These are phyloP conservation scores for Paraleonurus japonicus DNA, from an alignment of 257 asterid species.

Conservation along the genomic window DNA sequence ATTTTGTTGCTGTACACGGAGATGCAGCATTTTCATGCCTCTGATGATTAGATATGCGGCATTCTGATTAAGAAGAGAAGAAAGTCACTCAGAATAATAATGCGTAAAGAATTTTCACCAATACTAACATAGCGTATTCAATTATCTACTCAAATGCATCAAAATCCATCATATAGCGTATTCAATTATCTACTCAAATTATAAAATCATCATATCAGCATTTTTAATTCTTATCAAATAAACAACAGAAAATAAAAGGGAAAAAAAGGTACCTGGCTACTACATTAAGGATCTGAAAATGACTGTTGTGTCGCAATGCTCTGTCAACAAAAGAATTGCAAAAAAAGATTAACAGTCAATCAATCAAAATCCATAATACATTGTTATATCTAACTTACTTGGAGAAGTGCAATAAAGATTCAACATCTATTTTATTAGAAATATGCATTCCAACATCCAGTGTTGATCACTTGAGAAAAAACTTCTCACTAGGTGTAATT, in stretches of 20 bases:
- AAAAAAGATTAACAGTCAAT: constrained; percentile 26
- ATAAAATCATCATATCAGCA: too few relatives aligned
- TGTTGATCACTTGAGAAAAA: constrained; percentile 45
- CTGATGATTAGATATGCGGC: constrained; percentile 88
- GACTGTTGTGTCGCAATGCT: constrained; percentile 43
- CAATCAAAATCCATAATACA: constrained; percentile 5
- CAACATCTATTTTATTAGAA: constrained; percentile 49
- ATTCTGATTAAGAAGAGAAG: constrained; percentile 48
- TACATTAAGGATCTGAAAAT: constrained; percentile 47
- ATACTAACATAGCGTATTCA: constrained; percentile 66
- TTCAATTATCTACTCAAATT: too few relatives aligned
- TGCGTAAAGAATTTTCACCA: constrained; percentile 4
- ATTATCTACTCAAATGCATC: too few relatives aligned
- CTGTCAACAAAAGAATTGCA: constrained; percentile 35
- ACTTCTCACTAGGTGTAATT: constrained; percentile 76
- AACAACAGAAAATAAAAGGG: constrained; percentile 3
- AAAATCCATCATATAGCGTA: too few relatives aligned
- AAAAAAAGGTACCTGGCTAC: constrained; percentile 42
- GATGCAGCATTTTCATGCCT: constrained; percentile 99
- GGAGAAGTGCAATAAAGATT: constrained; percentile 47
- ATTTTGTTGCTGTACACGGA: constrained; percentile 96
- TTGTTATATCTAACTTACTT: constrained; percentile 46
- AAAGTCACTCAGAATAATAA: constrained; percentile 14
- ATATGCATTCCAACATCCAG: constrained; percentile 52
- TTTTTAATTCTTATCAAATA: too few relatives aligned